A percentile compares a stretch with the other conserved stretches of the same genome.
These are phyloP conservation scores for Silene noctiflora DNA, from an alignment of 179 eudicot genomes.

Conservation along the genomic window DNA sequence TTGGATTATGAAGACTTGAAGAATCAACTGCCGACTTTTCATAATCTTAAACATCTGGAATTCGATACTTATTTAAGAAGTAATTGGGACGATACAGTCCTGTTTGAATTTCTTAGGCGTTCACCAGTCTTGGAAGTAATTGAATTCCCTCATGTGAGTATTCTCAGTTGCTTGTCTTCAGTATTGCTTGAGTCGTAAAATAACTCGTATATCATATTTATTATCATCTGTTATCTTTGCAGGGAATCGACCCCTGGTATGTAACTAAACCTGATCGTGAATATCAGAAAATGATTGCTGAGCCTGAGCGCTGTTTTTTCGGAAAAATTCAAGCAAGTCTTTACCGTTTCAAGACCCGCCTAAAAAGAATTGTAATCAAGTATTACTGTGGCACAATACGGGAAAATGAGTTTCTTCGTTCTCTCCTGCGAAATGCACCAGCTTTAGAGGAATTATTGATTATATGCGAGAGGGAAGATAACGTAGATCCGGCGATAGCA, in stretches of 20 bases:
- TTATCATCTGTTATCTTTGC: neutral
- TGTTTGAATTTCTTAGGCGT: no score
- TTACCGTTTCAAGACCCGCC: constrained; percentile 2
- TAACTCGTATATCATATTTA: no score
- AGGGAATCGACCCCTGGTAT: neutral
- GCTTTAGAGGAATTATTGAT: constrained; percentile 6
- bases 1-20: no score
- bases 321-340: neutral
- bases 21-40: no score
- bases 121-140: no score
- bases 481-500: neutral
- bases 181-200: no score
- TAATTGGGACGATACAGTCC: no score
- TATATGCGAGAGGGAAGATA: neutral
- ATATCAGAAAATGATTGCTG: neutral
- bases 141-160: no score
- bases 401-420: neutral
- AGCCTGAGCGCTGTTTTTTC: neutral
- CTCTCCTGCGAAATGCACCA: constrained; percentile 8
- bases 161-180: no score
- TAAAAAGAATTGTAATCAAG: constrained; percentile 10
- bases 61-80: no score
- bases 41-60: no score
- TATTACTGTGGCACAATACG: neutral
- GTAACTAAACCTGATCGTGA: neutral